A percentile compares a stretch with the other conserved stretches of the same genome.
phyloP scores from a whole-genome alignment of 192 early-diverging fungal species.

The Linnemannia zychae region DNA sequence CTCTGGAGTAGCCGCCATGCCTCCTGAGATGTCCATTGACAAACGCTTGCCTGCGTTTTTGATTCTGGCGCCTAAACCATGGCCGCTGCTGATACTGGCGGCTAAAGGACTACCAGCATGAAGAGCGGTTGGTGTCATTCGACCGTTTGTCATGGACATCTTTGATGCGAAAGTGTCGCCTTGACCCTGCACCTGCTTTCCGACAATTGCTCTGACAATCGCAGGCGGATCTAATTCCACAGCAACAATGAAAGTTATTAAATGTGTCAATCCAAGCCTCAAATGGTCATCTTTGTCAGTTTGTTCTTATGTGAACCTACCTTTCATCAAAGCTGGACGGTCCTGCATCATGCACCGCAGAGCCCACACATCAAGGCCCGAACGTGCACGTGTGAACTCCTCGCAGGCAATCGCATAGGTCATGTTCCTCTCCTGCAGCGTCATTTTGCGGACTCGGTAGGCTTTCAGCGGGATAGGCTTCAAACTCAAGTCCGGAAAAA shows the following conservation, averaged over 20 bases:
- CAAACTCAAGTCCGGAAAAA: constrained; percentile 47
- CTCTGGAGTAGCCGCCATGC: neutral
- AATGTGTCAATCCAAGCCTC: neutral
- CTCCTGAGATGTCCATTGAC: constrained; percentile 34
- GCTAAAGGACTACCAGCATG: constrained; percentile 7
- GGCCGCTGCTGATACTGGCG: constrained; percentile 12
- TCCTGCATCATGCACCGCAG: constrained; percentile 49
- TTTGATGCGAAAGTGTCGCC: neutral
- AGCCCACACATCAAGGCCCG: constrained; percentile 40
- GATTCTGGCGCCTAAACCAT: constrained; percentile 32
- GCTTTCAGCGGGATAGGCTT: constrained; percentile 39
- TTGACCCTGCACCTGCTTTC: constrained; percentile 14
- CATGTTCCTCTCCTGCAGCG: constrained; percentile 21
- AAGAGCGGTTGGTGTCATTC: constrained; percentile 17
- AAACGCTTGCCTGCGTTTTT: constrained; percentile 48
- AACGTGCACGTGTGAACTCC: constrained; percentile 43
- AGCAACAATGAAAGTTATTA: neutral
- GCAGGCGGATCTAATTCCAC: constrained; percentile 32
- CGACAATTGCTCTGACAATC: constrained; percentile 36
- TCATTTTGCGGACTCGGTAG: constrained; percentile 42
- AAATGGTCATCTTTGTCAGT: neutral
- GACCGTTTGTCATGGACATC: neutral
- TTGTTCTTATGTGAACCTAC: neutral
- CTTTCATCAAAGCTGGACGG: constrained; percentile 46
- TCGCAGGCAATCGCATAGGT: constrained; percentile 28